Conservation (phyloP, 106 monocot genomes). For the Dendrobium chrysotoxum region DNA sequence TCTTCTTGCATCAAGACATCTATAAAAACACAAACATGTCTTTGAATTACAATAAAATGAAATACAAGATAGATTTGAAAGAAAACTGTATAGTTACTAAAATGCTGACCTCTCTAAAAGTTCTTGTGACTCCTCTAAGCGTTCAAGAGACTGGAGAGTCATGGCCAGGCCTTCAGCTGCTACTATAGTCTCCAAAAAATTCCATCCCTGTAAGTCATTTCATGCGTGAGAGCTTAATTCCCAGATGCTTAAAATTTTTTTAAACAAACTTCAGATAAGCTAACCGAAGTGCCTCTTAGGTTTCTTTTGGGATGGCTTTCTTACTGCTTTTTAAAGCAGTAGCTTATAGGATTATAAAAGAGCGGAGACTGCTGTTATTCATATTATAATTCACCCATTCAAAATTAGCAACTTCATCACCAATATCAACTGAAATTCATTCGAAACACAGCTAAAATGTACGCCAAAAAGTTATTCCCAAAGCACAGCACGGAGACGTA, state of each 20-base stretch:
- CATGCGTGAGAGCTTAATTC: not conserved
- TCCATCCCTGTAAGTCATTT: conserved; percentile 66
- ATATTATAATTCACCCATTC: too few species aligned
- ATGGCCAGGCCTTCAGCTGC: conserved; percentile 70
- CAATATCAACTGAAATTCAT: too few species aligned
- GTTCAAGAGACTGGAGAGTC: conserved; percentile 72
- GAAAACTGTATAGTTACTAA: conserved; percentile 1
- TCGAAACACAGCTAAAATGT: too few species aligned
- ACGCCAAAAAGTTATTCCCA: too few species aligned
- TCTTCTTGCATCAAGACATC: conserved; percentile 65
- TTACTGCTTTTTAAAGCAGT: too few species aligned
- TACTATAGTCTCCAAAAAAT: conserved; percentile 65
- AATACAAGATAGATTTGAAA: not conserved
- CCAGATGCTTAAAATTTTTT: not conserved
- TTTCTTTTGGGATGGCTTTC: too few species aligned
- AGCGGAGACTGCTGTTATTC: too few species aligned
- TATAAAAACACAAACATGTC: conserved; percentile 16
- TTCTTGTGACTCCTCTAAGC: conserved; percentile 60
- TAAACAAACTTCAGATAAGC: not conserved
- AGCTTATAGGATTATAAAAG: too few species aligned
- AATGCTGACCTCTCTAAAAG: conserved; percentile 59
- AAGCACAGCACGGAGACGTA: too few species aligned
- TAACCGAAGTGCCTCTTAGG: not conserved
- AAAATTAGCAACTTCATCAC: too few species aligned
- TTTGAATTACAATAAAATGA: conserved; percentile 10